These are phyloP conservation scores for Talaromyces sp. DNA, from an alignment of 2,329 filamentous ascomycete genomes.

Conservation along the genomic window DNA sequence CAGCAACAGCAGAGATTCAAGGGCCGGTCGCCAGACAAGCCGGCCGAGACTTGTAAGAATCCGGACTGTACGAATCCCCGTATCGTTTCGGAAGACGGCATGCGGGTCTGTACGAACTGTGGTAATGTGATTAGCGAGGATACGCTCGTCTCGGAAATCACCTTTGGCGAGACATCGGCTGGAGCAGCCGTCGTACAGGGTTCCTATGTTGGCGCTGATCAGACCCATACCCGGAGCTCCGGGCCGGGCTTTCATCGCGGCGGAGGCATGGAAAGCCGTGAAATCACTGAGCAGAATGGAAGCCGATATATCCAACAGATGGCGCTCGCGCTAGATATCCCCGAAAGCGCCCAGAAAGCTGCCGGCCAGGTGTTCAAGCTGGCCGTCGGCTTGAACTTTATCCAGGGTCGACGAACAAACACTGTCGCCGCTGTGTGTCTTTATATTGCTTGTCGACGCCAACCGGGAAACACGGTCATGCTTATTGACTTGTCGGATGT, in stretches of 20 bases:
- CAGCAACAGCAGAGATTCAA: not conserved
- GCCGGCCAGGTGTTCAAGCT: constrained; percentile 72
- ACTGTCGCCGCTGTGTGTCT: constrained; percentile 87
- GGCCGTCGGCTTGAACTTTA: constrained; percentile 68
- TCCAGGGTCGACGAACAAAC: constrained; percentile 77
- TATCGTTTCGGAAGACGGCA: constrained; percentile 42
- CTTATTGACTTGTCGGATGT: constrained; percentile 93
- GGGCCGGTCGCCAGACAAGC: constrained; percentile 17
- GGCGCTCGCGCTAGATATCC: constrained; percentile 38
- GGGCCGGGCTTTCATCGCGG: constrained; percentile 42
- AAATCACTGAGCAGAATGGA: constrained; percentile 42
- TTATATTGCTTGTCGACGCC: constrained; percentile 79
- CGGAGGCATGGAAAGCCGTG: constrained; percentile 46
- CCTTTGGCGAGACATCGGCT: constrained; percentile 79
- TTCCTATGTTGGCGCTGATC: constrained; percentile 78
- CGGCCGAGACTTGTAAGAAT: constrained; percentile 36
- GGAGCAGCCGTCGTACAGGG: constrained; percentile 89
- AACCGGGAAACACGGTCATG: constrained; percentile 77
- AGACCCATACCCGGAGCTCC: constrained; percentile 68
- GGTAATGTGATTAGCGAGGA: constrained; percentile 78
- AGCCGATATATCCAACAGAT: constrained; percentile 41
- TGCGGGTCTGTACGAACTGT: constrained; percentile 70
- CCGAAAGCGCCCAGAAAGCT: constrained; percentile 58
- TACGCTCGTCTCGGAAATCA: constrained; percentile 87
- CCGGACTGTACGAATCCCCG: constrained; percentile 41